Base-by-base conservation (phyloP, 371 early-diverging fungal species). In the Mortierella sp. region DNA sequence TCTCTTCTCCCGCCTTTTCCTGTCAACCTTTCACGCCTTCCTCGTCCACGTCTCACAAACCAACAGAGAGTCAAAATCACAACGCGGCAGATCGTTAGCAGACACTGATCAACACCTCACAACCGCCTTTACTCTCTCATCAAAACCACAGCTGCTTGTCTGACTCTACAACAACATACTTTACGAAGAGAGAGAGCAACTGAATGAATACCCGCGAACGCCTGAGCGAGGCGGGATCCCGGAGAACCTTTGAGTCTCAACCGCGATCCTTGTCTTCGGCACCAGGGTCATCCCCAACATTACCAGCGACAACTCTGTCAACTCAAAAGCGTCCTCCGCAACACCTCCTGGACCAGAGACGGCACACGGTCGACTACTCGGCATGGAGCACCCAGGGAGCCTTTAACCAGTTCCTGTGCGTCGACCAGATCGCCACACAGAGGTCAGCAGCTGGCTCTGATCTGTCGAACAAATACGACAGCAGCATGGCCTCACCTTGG, bases 331-430 rank as follows among this genome's bases (percentile, higher is more conserved):
- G 46, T 44, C 71, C 44, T 46, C 70, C 56, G 56, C 60, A 70
- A 35, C 75, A 80, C 44, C 60, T 72, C 27, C 29, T 72, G 29
- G 80, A 80, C 41, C 80, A 79, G 51, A 70, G 80, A 44, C 80
- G 76, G 63, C 80, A 76, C 38, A 76, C 73, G 8, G 56, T 80
- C 54, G 76, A 80, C 49, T 80, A 63, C 68, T 80, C 80, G 18
- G 49, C 72, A 29, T 80, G 75, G 75, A 54, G 65, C 6, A 46
- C 71, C 1, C 44, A 43, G 51, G 71, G 51, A 44, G 51, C 65
- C 48, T 71, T 71, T 71, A 29, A 71, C 71, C 71, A 46, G 43
- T 29, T 27, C 27, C 43, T 46, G 27, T 46, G 41, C 68, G 41
- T 68, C 24, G 24, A 68, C 43, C 68, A 68, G 68, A 68, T 68